Base-by-base conservation (phyloP, 2,329 filamentous ascomycete species). In the Volutella citrinella region DNA sequence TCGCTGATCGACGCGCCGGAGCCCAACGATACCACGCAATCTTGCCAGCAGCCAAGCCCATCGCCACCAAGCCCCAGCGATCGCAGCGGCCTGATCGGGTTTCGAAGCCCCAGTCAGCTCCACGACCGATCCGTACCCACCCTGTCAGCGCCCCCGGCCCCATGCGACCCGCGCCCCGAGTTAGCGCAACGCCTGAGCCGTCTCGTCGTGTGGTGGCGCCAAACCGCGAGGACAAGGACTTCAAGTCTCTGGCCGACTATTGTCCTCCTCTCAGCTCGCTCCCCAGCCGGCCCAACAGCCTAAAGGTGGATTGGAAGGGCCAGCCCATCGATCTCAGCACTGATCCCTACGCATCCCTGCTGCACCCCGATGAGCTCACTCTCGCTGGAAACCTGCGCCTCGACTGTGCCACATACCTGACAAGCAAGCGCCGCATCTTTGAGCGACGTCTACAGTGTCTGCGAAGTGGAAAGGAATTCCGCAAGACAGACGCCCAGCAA, bases 401-500 rank as follows among this genome's bases (percentile, higher is more conserved):
- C 20, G 86, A 87, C 46, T 91, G 86, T 59, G 86, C 87, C 13
- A 91, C 85, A 10, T 97, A 96, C 56, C 74, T 97, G 16, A 90
- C 86, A 40, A 93, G 86, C 70, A 97, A 96, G 73, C 82, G 91
- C 38, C 83, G 89, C 40, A 91, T 97, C 55, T 97, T 97, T 60
- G 71, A 83, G 34, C 80, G 80, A 30, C 80, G 87, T 24, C 75
- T 91, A 20, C 77, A 84, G 31, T 78, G 76, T 40, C 76, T 81
- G 3, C 66, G 69, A 36, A 80, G 78, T 21, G 76, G 76, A 56
- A 93, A 94, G 63, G 85, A 90, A 54, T 96, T 95, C 61, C 82
- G 87, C 59, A 95, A 95, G 75, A 97, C 91, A 2, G 87, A 95
- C 57, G 88, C 89, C 6, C 91, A 97, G 61, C 87, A 95, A 60